Percentiles rank a stretch among this genome's conserved stretches.
These are phyloP conservation scores for Fusarium compactum DNA, from an alignment of 2,329 filamentous ascomycete genomes.

Conservation along the genomic window DNA sequence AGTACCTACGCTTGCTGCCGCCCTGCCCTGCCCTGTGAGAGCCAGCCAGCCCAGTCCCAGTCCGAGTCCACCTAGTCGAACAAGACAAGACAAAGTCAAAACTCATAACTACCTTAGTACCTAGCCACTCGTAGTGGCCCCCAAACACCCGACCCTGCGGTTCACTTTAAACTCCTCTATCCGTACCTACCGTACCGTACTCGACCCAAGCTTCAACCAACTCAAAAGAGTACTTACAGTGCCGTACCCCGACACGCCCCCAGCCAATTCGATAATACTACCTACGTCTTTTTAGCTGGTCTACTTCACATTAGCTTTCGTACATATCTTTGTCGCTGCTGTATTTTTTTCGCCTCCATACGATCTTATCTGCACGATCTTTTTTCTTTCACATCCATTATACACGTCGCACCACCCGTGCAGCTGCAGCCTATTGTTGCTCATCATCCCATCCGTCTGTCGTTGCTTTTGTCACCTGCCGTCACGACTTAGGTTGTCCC, in stretches of 20 bases:
- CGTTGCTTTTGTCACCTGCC: constrained; percentile 40
- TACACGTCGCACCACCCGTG: constrained; percentile 12
- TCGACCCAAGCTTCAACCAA: constrained; percentile 17
- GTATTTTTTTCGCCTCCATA: constrained; percentile 13
- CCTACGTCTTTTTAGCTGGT: constrained; percentile 30
- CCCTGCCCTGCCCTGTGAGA: constrained; percentile 27
- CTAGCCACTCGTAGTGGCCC: constrained; percentile 36
- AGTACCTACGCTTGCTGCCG: constrained; percentile 20
- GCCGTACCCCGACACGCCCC: constrained; percentile 35
- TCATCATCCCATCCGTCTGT: constrained; percentile 13
- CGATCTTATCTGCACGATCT: constrained; percentile 12
- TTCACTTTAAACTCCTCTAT: constrained; percentile 45
- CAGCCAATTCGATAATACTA: constrained; percentile 27
- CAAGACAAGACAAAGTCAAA: constrained; percentile 36
- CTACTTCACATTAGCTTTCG: constrained; percentile 26
- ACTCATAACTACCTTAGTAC: constrained; percentile 7
- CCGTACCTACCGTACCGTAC: constrained; percentile 11
- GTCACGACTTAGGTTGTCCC: constrained; percentile 25
- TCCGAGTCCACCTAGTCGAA: background rate
- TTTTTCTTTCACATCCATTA: constrained; percentile 1
- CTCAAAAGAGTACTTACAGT: constrained; percentile 15
- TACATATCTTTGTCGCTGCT: constrained; percentile 25
- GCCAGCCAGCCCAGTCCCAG: constrained; percentile 11
- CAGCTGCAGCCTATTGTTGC: constrained; percentile 6
- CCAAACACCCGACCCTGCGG: constrained; percentile 42